Evolutionary conservation across 148 eudicot species (phyloP).

Genomic region (Nepenthes mirabilis): DNA sequence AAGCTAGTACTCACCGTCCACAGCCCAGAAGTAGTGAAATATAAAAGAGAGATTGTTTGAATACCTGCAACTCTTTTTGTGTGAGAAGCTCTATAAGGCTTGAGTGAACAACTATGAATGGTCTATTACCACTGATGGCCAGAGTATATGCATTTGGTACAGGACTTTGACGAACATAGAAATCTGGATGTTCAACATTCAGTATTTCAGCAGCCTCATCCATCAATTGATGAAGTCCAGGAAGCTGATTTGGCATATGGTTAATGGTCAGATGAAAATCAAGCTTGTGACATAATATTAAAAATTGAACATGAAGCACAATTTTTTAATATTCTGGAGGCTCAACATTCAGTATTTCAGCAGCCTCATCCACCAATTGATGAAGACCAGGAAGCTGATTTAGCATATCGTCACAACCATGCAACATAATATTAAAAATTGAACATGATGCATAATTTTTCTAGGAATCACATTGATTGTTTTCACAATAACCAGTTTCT

Average conservation of each 20-base stretch:
- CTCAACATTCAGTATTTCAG: constrained; percentile 50
- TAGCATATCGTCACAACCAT: neutral
- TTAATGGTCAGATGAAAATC: neutral
- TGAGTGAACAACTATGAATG: constrained; percentile 90
- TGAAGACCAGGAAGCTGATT: constrained; percentile 85
- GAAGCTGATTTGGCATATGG: constrained; percentile 36
- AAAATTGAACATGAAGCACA: neutral
- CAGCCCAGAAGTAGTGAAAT: too few species aligned
- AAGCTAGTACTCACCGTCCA: too few species aligned
- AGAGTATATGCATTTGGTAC: constrained; percentile 85
- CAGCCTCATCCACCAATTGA: constrained; percentile 69
- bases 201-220: constrained; percentile 63
- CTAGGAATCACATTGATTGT: neutral
- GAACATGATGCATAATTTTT: neutral
- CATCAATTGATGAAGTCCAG: constrained; percentile 82
- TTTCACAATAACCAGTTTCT: neutral
- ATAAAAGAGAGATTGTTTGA: neutral
- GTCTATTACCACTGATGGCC: constrained; percentile 82
- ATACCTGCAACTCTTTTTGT: constrained; percentile 85
- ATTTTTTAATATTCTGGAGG: constrained; percentile 17
- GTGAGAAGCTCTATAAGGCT: constrained; percentile 92
- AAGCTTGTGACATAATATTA: neutral
- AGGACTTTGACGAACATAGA: constrained; percentile 90
- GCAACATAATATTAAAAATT: neutral
- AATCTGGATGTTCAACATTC: constrained; percentile 56